Conservation (phyloP, 2,329 filamentous ascomycete genomes). For the Pezicula carpinea region DNA sequence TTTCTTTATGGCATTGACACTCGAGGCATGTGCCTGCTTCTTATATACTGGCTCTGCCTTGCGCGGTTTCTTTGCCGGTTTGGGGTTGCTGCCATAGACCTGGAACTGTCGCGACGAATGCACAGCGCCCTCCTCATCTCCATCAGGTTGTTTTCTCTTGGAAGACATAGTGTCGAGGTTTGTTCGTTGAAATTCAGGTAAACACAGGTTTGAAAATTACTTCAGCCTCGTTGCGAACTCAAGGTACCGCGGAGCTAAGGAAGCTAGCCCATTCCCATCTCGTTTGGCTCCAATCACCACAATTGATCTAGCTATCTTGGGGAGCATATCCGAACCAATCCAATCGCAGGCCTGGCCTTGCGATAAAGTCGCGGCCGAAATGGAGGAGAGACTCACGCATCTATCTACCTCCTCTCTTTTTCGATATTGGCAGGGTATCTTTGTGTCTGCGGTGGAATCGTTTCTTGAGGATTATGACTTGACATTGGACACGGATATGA, state of each 20-base stretch:
- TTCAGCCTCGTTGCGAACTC: constrained; percentile 1
- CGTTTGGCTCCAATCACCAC: not conserved
- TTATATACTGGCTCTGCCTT: constrained; percentile 20
- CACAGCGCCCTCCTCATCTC: constrained; percentile 20
- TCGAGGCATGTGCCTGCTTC: constrained; percentile 28
- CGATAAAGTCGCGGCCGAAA: too few species aligned
- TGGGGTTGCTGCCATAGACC: constrained; percentile 23
- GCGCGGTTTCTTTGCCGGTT: constrained; percentile 28
- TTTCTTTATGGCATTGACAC: constrained; percentile 62
- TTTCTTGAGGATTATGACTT: too few species aligned
- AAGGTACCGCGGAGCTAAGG: not conserved
- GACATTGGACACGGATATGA: too few species aligned
- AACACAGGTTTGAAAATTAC: not conserved
- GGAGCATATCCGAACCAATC: too few species aligned
- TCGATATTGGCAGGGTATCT: too few species aligned
- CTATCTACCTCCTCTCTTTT: too few species aligned
- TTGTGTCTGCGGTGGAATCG: too few species aligned
- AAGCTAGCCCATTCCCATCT: not conserved
- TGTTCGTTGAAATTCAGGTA: not conserved
- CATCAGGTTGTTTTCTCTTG: constrained; percentile 22
- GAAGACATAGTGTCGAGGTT: constrained; percentile 19
- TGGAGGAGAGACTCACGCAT: too few species aligned
- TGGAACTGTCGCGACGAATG: constrained; percentile 28
- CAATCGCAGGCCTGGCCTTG: too few species aligned
- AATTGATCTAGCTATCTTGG: too few species aligned